These are phyloP conservation scores for Chrysopogon serrulatus DNA, from an alignment of 176 grass and related monocot species.

Conservation along the genomic window DNA sequence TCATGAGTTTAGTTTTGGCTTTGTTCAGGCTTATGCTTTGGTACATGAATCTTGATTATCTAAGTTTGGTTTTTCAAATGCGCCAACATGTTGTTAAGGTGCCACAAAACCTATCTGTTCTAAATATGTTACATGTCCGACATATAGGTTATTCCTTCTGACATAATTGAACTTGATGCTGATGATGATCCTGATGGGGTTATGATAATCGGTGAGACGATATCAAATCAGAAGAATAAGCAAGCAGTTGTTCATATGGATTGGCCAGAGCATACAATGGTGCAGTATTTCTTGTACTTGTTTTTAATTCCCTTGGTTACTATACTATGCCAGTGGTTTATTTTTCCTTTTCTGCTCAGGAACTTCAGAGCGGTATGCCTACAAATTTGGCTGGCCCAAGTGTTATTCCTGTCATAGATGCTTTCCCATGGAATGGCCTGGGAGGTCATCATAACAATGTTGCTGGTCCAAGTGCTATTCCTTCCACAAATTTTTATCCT, in stretches of 20 bases:
- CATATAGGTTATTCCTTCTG: constrained; percentile 52
- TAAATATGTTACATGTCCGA: constrained; percentile 7
- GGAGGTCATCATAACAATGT: too few species aligned
- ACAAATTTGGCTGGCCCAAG: constrained; percentile 26
- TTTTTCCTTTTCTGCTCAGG: not conserved
- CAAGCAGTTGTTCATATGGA: constrained; percentile 40
- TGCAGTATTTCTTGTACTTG: constrained; percentile 19
- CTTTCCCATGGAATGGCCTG: constrained; percentile 3
- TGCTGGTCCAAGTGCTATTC: too few species aligned
- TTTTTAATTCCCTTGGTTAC: not conserved
- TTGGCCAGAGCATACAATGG: constrained; percentile 45
- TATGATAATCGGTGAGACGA: constrained; percentile 44
- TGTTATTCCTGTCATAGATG: constrained; percentile 18
- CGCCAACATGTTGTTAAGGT: not conserved
- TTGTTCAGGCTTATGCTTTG: not conserved
- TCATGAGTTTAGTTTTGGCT: not conserved
- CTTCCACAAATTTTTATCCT: too few species aligned
- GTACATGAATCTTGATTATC: not conserved
- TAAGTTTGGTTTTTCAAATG: not conserved
- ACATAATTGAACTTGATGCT: constrained; percentile 73
- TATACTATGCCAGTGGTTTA: constrained; percentile 5
- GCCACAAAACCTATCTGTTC: not conserved
- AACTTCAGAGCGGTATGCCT: constrained; percentile 38
- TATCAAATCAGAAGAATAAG: constrained; percentile 53
- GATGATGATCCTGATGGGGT: constrained; percentile 54